Conservation (phyloP, 2,329 filamentous ascomycete genomes). For the Colletotrichum godetiae region DNA sequence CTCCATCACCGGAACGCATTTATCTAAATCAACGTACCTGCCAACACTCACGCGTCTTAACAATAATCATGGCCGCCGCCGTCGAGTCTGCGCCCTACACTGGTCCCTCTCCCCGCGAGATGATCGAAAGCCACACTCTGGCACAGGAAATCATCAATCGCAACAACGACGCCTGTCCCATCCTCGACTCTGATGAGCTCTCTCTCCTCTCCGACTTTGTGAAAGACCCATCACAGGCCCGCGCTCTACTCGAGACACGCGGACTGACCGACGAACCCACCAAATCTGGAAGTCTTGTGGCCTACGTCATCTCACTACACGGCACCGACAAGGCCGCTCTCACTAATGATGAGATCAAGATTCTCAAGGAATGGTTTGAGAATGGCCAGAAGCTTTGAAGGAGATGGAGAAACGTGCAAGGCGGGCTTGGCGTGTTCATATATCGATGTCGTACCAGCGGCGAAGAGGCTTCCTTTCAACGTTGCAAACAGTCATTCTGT, state of each 20-base stretch:
- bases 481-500: neutral
- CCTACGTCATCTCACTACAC: conserved; percentile 30
- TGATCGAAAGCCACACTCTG: conserved; percentile 35
- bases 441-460: too few species aligned
- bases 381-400: neutral
- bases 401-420: neutral
- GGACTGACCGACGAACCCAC: neutral
- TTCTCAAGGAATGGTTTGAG: conserved; percentile 34
- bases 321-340: conserved; percentile 22
- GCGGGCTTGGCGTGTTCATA: neutral
- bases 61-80: conserved; percentile 7
- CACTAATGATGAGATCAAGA: conserved; percentile 20
- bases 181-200: conserved; percentile 32
- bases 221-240: neutral
- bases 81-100: conserved; percentile 22
- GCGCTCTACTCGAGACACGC: conserved; percentile 12
- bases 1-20: neutral
- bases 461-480: neutral
- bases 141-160: conserved; percentile 37
- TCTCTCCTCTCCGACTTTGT: conserved; percentile 26
- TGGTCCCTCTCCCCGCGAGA: conserved; percentile 30
- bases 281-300: conserved; percentile 22
- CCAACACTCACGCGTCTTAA: neutral
- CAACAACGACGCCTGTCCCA: conserved; percentile 27
- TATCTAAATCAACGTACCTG: neutral